Conservation (phyloP, 176 grass and related monocot genomes). For the Aegilops speltoides region DNA sequence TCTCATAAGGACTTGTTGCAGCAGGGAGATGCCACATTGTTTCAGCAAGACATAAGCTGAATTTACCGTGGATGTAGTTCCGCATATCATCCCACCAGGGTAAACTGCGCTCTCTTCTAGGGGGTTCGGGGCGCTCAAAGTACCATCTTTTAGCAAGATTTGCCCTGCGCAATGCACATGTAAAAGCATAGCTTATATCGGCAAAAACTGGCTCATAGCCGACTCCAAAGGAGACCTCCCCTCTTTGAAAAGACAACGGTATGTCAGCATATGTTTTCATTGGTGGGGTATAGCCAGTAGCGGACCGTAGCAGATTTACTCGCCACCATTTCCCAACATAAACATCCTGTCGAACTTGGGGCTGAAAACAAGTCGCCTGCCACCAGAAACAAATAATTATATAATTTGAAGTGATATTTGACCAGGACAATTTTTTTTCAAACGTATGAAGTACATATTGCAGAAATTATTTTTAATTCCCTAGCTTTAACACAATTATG, state of each 20-base stretch:
- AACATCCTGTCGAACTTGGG: conserved; percentile 85
- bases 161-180: conserved; percentile 87
- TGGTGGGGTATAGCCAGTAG: conserved; percentile 88
- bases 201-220: conserved; percentile 95
- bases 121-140: conserved; percentile 51
- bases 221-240: conserved; percentile 92
- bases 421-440: background rate
- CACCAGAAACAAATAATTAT: conserved; percentile 31
- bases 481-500: background rate
- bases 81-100: conserved; percentile 99
- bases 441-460: conserved; percentile 1
- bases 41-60: conserved; percentile 60
- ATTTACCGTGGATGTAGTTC: conserved; percentile 90
- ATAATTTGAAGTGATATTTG: conserved; percentile 20
- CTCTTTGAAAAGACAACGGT: conserved; percentile 79
- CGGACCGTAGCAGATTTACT: conserved; percentile 89
- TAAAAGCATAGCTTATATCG: conserved; percentile 98
- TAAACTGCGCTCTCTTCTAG: conserved; percentile 85
- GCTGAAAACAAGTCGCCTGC: conserved; percentile 95
- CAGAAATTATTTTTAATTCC: conserved; percentile 10
- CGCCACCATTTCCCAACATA: conserved; percentile 95
- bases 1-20: conserved; percentile 80
- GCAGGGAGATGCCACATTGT: conserved; percentile 83
- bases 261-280: conserved; percentile 81
- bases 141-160: conserved; percentile 83